Evolutionary conservation across 2,329 filamentous ascomycete species (phyloP).

Genomic region (Proliferodiscus dingleyae): DNA sequence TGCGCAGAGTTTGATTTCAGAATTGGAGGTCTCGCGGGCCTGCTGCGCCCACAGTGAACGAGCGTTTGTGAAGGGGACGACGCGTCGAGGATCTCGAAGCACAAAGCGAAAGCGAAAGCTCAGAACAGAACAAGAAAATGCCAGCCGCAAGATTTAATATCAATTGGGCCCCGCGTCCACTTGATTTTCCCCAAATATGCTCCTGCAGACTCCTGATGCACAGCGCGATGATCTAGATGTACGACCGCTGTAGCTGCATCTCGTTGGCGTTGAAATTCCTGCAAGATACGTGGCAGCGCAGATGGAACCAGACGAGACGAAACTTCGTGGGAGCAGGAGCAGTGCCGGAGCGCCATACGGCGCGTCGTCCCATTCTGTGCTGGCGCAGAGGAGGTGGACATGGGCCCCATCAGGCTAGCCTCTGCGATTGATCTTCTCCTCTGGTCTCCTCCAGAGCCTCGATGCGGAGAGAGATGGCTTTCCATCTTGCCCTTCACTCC

Average conservation of each 20-base stretch:
- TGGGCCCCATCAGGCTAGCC: too few species aligned
- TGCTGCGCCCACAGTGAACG: constrained; percentile 17
- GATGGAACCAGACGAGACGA: background rate
- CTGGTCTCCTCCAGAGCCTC: background rate
- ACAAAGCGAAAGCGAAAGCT: constrained; percentile 8
- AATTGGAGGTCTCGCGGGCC: constrained; percentile 9
- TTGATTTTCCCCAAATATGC: constrained; percentile 18
- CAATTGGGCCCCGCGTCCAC: constrained; percentile 18
- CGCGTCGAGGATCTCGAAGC: constrained; percentile 16
- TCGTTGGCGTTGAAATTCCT: constrained; percentile 23
- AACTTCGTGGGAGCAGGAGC: too few species aligned
- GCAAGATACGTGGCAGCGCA: constrained; percentile 29
- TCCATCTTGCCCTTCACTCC: background rate
- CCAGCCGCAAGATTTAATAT: constrained; percentile 11
- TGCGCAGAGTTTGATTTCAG: constrained; percentile 3
- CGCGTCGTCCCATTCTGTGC: background rate
- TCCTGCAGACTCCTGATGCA: constrained; percentile 21
- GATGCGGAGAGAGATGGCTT: background rate
- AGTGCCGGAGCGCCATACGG: background rate
- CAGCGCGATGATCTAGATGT: constrained; percentile 24
- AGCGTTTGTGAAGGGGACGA: constrained; percentile 17
- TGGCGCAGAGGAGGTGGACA: background rate
- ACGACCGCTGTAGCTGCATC: constrained; percentile 26
- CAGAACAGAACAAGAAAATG: constrained; percentile 4
- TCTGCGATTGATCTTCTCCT: background rate